Base-by-base conservation (phyloP, 106 monocot genomes). In the Platanthera guangdongensis region DNA sequence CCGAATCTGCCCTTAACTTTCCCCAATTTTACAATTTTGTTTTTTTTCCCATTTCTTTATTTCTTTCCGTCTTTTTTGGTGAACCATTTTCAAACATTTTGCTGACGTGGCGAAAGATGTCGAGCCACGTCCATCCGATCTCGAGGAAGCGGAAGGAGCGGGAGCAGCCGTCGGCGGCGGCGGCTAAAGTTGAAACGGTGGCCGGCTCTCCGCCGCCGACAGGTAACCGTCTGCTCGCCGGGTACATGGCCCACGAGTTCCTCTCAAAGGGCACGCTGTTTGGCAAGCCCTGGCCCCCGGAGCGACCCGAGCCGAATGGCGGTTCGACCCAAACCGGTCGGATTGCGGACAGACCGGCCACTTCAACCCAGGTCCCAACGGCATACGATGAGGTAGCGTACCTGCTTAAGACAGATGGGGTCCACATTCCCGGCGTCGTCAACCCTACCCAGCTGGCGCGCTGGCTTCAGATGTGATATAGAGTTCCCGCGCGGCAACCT, bases 181-280 rank as follows among this genome's bases (percentile, higher is more conserved):
- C 7, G 8, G 15, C 32, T 3, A 50, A 75, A 45, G 2, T 59
- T 32, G 28, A 12, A 19, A 51, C 65, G 32, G 50, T 63, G 71
- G 47, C 76, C 74, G 74, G 65, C 32, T 54, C 57, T 18, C 30
- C 72, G 12, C 32, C 57, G 30, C 68, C 79, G 79, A 21, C 63
- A 49, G 67, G 50, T 28, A 87, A 87, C 80, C 77, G 84, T 80
- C 84, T 88, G 25, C 70, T 95, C 3, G 95, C 95, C 18, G 95
- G 95, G 11, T 92, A 92, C 85, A 59, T 95, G 39, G 95, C 95
- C 60, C 89, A 95, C 85, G 95, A 95, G 90, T 95, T 88, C 76
- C 84, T 92, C 71, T 85, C 88, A 30, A 78, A 72, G 47, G 90
- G 95, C 13, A 90, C 92, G 9, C 62, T 95, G 15, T 73, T 86